phyloP scores from a whole-genome alignment of 2,329 filamentous ascomycete species.

The Microcyclosporella mali region DNA sequence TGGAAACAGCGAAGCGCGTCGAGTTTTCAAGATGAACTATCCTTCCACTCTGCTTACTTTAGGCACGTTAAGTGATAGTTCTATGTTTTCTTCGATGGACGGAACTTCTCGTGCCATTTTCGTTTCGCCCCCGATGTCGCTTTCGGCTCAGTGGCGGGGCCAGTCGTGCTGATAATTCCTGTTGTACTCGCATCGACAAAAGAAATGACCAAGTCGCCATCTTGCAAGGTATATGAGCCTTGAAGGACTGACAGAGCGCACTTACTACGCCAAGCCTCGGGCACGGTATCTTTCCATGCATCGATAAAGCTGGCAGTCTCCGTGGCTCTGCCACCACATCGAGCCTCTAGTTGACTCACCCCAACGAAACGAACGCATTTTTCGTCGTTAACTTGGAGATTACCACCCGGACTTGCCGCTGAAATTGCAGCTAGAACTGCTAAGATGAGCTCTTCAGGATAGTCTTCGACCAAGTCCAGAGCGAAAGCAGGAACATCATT shows the following conservation, averaged over 20 bases:
- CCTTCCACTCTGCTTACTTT: too few species aligned
- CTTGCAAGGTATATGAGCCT: slow-evolving; percentile 19
- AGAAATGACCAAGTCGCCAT: slow-evolving; percentile 18
- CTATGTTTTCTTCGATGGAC: slow-evolving; percentile 26
- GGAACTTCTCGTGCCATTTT: slow-evolving; percentile 37
- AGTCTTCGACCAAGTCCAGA: slow-evolving; percentile 29
- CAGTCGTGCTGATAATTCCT: neutral
- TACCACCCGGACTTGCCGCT: slow-evolving; percentile 11
- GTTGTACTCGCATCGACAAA: slow-evolving; percentile 11
- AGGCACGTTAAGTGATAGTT: too few species aligned
- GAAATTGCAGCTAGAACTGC: slow-evolving; percentile 31
- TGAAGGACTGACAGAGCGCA: slow-evolving; percentile 23
- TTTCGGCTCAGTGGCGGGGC: slow-evolving; percentile 15
- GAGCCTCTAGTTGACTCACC: slow-evolving; percentile 18
- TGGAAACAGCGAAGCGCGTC: too few species aligned
- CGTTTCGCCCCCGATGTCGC: slow-evolving; percentile 27
- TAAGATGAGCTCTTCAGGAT: slow-evolving; percentile 29
- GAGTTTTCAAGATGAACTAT: too few species aligned
- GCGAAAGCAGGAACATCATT: slow-evolving; percentile 13
- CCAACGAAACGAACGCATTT: slow-evolving; percentile 22
- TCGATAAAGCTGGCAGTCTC: slow-evolving; percentile 28
- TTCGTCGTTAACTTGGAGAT: slow-evolving; percentile 25
- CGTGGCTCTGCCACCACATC: slow-evolving; percentile 17
- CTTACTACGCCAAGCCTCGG: slow-evolving; percentile 28
- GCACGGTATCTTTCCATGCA: slow-evolving; percentile 34